A percentile compares a stretch with the other conserved stretches of the same genome.
These are phyloP conservation scores for Neotropicomus parvogracilis DNA, from an alignment of 1,284 basidiomycete genomes.

Conservation along the genomic window DNA sequence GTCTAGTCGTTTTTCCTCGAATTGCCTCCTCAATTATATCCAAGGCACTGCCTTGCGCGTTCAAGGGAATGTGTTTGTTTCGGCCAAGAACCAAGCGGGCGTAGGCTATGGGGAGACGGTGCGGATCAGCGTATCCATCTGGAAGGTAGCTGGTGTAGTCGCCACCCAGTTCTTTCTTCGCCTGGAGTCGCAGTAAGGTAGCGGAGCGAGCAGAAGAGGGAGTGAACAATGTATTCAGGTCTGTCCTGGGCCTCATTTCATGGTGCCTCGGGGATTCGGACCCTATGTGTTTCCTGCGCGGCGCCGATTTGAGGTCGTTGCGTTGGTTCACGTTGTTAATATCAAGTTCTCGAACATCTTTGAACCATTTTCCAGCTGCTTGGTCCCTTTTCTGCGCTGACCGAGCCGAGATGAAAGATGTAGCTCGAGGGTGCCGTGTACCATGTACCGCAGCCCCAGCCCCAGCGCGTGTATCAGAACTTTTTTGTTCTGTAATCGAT, in stretches of 20 bases:
- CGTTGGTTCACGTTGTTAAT: slow-evolving; percentile 5
- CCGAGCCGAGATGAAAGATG: slow-evolving; percentile 24
- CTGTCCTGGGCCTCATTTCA: slow-evolving; percentile 27
- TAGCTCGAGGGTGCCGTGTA: slow-evolving; percentile 6
- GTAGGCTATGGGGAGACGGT: slow-evolving; percentile 36
- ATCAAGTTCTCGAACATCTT: slow-evolving; percentile 21
- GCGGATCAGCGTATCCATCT: slow-evolving; percentile 10
- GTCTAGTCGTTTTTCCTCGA: slow-evolving; percentile 7
- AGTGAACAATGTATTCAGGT: slow-evolving; percentile 25
- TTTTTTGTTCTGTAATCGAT: slow-evolving; percentile 2
- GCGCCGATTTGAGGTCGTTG: background rate
- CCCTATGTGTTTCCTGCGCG: slow-evolving; percentile 8
- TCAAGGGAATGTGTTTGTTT: slow-evolving; percentile 40
- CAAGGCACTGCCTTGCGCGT: slow-evolving; percentile 31
- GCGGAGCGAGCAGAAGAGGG: slow-evolving; percentile 4
- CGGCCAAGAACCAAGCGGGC: slow-evolving; percentile 43
- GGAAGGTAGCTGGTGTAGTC: slow-evolving; percentile 49
- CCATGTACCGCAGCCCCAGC: background rate
- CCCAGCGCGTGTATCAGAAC: background rate
- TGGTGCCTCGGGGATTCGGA: slow-evolving; percentile 10
- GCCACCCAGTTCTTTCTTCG: slow-evolving; percentile 41
- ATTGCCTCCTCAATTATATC: slow-evolving; percentile 30
- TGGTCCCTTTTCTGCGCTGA: slow-evolving; percentile 26
- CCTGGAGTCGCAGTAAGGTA: slow-evolving; percentile 22
- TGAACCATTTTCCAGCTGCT: slow-evolving; percentile 27